Evolutionary conservation across 2,329 filamentous ascomycete species (phyloP), one percentile per base, ranked within the genome.

Genomic region (Phialocephala subalpina): DNA sequence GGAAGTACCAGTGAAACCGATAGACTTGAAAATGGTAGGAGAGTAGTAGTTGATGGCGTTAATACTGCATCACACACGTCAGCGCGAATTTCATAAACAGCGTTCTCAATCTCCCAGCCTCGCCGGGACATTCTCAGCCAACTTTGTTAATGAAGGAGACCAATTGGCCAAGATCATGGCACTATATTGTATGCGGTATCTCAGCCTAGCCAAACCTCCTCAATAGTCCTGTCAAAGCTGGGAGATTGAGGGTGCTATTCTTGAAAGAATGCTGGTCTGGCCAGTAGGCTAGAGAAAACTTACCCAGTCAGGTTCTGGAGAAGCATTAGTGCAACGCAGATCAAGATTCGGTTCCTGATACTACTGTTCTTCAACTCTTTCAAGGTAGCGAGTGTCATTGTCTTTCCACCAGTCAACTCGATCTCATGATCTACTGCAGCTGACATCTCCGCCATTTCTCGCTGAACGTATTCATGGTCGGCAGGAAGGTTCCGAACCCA

Each of bases 41-140:
- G 47, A 52, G 47, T 52, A 52, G 9, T 52, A 20, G 12, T 12
- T 52, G 47, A 52, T 52, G 5, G 47, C 47, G 22, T 52, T 52
- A 3, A 20, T 20, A 52, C 47, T 20, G 20, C 4, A 52, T 20
- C 7, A 52, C 4, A 33, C 29, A 33, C 4, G 29, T 33, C 29
- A 33, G 29, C 29, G n/a, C n/a, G n/a, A n/a, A n/a, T n/a, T n/a
- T n/a, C n/a, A n/a, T n/a, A n/a, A n/a, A n/a, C n/a, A n/a, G n/a
- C n/a, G n/a, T n/a, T n/a, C n/a, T n/a, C n/a, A n/a, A n/a, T n/a
- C n/a, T n/a, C n/a, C n/a, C n/a, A n/a, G n/a, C n/a, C n/a, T n/a
- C n/a, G n/a, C n/a, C n/a, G n/a, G n/a, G n/a, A n/a, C n/a, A n/a
- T n/a, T n/a, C n/a, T n/a, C n/a, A n/a, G n/a, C n/a, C n/a, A n/a